Evolutionary conservation across 1,284 basidiomycete genomes (phyloP), one percentile per base, ranked within the genome.

Genomic region (Ustilago shanxiensis): DNA sequence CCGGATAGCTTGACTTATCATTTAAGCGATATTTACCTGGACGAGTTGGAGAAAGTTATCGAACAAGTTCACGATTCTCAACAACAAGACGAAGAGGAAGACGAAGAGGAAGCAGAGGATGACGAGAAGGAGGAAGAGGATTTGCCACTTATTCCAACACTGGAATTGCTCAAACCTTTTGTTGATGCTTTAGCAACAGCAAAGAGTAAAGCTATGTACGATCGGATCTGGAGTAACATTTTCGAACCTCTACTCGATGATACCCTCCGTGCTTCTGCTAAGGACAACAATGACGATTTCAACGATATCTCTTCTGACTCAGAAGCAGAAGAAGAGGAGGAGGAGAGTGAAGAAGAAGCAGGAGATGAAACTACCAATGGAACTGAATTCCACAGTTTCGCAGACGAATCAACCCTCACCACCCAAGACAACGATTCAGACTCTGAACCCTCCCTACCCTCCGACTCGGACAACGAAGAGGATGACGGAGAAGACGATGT

Each of bases 21-120:
- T 86, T 86, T 99, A 9, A 89, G 91, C 26, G 96, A 99, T 84
- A 91, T 98, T 53, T 98, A 94, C 87, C 86, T 97, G 9, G 92
- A 93, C 77, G 96, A 99, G 86, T 89, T 99, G 31, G 91, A 98
- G 83, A 94, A 93, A 81, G 91, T 90, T 4, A 79, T 89, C 13
- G 71, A 74, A 35, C 3, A 22, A 0, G 57, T 53, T 26, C 29
- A 62, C 10, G 51, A 55, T 18, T 11, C 39, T 0, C 24, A 53
- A 33, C 26, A 37, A 20, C 14, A 24, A 60, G 9, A 57, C n/a
- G n/a, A n/a, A n/a, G n/a, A n/a, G n/a, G n/a, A 37, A n/a, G 28
- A 54, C 7, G 31, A n/a, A 11, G 33, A 26, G 26, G 39, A 65
- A 9, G 44, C 20, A 16, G 62, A 63, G 2, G 28, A 47, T 5